These are phyloP conservation scores for Linnemannia exigua DNA, from an alignment of 192 early-diverging fungal genomes.

Conservation along the genomic window DNA sequence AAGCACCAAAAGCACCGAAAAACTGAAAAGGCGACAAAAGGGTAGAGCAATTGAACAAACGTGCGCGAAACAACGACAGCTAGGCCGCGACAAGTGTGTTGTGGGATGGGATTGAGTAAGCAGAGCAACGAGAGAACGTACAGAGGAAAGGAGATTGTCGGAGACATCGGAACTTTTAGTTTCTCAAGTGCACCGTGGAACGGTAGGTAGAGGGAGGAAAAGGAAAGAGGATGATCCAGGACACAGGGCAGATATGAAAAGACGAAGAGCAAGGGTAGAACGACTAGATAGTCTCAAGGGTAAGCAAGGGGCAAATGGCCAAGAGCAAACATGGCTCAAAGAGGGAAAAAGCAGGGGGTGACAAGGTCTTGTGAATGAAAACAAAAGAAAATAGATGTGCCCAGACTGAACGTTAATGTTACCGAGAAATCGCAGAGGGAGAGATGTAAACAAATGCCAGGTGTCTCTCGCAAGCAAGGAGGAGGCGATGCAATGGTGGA, in stretches of 20 bases:
- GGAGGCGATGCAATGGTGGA: too few relatives aligned
- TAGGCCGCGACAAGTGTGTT: neutral
- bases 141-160: too few relatives aligned
- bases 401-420: constrained; percentile 1
- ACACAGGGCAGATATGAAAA: neutral
- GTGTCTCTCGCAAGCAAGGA: too few relatives aligned
- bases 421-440: neutral
- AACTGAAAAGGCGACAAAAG: neutral
- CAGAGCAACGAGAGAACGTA: neutral
- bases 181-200: neutral
- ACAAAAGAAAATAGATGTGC: neutral
- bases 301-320: too few relatives aligned
- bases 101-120: neutral
- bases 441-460: neutral
- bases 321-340: too few relatives aligned
- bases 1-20: neutral
- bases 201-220: neutral
- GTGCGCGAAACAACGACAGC: constrained; percentile 2
- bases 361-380: neutral
- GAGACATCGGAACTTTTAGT: neutral
- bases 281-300: constrained; percentile 6
- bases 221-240: neutral
- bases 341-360: neutral
- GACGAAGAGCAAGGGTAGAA: neutral
- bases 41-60: neutral